A percentile compares a stretch with the other conserved stretches of the same genome.
phyloP scores from a whole-genome alignment of 2,329 filamentous ascomycete species.

The Penicillium palitans region DNA sequence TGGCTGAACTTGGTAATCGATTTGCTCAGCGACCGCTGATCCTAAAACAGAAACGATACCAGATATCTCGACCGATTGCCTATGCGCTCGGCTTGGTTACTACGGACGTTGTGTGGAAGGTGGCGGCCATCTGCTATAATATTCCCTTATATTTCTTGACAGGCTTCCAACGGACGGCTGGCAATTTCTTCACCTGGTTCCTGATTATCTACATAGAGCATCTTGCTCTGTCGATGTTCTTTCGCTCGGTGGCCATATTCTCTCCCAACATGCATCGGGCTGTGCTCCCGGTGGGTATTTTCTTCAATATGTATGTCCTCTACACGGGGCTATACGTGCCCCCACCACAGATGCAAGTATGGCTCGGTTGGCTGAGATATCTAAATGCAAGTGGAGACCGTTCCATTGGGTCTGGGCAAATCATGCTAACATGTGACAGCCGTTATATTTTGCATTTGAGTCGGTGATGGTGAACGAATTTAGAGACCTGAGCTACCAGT shows the following conservation, averaged over 20 bases:
- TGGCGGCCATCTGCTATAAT: background rate
- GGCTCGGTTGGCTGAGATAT: background rate
- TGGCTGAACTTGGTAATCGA: background rate
- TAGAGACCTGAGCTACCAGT: constrained; percentile 63
- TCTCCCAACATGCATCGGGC: background rate
- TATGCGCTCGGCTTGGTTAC: background rate
- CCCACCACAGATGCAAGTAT: background rate
- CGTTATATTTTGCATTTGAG: constrained; percentile 60
- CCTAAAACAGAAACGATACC: background rate
- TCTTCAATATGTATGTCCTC: background rate
- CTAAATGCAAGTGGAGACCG: background rate
- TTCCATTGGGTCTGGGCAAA: background rate
- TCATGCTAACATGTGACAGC: background rate
- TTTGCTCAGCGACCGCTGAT: background rate
- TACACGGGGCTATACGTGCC: background rate
- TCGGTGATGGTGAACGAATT: constrained; percentile 87
- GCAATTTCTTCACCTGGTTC: background rate
- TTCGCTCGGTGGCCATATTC: background rate
- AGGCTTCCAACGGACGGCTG: background rate
- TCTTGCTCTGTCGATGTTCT: background rate
- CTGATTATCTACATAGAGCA: background rate
- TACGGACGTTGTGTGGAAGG: background rate
- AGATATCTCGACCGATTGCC: background rate
- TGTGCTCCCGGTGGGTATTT: background rate
- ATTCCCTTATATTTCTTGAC: background rate